These are phyloP conservation scores for Skeletonema potamos DNA, from an alignment of 108 stramenopile genomes.

Conservation along the genomic window DNA sequence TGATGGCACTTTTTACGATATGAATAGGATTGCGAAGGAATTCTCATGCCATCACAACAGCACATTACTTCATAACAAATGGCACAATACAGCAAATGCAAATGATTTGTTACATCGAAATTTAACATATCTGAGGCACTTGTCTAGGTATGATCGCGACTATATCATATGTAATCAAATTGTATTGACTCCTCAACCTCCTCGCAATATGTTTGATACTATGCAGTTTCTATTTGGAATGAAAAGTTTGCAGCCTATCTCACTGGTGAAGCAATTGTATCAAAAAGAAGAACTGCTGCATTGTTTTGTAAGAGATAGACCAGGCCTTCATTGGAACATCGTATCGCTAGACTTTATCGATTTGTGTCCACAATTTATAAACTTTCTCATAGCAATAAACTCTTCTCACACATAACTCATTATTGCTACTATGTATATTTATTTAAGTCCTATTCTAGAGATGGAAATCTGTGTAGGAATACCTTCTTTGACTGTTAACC, in stretches of 20 bases:
- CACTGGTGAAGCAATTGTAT: slow-evolving; percentile 18
- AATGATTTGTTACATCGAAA: slow-evolving; percentile 6
- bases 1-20: slow-evolving; percentile 3
- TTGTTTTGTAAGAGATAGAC: slow-evolving; percentile 6
- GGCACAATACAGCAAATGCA: slow-evolving; percentile 20
- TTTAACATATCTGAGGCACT: slow-evolving; percentile 1
- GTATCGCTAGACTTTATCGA: slow-evolving; percentile 21
- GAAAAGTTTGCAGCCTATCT: slow-evolving; percentile 28
- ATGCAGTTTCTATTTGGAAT: slow-evolving; percentile 2
- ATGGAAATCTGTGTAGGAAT: not conserved
- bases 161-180: slow-evolving; percentile 5
- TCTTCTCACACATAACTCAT: not conserved
- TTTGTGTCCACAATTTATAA: slow-evolving; percentile 10
- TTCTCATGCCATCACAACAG: slow-evolving; percentile 11
- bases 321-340: slow-evolving; percentile 19
- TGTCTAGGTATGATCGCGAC: not conserved
- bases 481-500: not conserved
- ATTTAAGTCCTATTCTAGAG: not conserved
- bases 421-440: not conserved
- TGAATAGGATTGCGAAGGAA: not conserved
- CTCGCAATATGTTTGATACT: not conserved
- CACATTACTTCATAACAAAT: slow-evolving; percentile 13
- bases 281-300: slow-evolving; percentile 10
- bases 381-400: not conserved
- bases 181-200: slow-evolving; percentile 17